Percentiles rank a stretch among this genome's conserved stretches.
Conservation (phyloP, 2,329 filamentous ascomycete species). For the Fusarium tanahbumbuense region DNA sequence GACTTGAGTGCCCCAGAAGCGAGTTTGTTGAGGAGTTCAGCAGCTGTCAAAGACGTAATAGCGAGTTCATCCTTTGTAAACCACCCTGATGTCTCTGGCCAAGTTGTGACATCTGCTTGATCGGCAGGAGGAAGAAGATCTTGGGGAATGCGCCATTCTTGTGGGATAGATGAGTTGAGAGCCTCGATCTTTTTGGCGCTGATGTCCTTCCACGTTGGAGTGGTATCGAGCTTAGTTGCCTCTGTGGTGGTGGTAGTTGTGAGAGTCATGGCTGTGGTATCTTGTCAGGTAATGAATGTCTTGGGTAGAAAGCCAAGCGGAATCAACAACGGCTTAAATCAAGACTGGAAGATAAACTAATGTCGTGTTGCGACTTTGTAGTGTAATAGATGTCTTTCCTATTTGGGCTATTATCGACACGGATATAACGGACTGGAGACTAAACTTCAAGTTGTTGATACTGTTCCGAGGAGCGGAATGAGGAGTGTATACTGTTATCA, state of each 20-base stretch:
- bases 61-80: slow-evolving; percentile 62
- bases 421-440: not conserved
- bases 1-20: slow-evolving; percentile 52
- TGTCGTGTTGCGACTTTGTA: not conserved
- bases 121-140: slow-evolving; percentile 63
- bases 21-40: slow-evolving; percentile 51
- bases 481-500: slow-evolving; percentile 2
- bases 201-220: slow-evolving; percentile 32
- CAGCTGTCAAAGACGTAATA: slow-evolving; percentile 60
- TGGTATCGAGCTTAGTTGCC: slow-evolving; percentile 18
- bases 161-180: slow-evolving; percentile 60
- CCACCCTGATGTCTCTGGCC: slow-evolving; percentile 68
- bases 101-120: slow-evolving; percentile 64
- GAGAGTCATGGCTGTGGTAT: slow-evolving; percentile 15
- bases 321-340: slow-evolving; percentile 19
- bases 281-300: not conserved
- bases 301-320: slow-evolving; percentile 5
- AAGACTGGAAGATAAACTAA: not conserved
- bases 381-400: slow-evolving; percentile 23
- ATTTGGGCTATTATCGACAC: not conserved
- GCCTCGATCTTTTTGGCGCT: slow-evolving; percentile 32
- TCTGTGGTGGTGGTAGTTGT: slow-evolving; percentile 19
- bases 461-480: not conserved
- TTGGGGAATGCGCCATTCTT: slow-evolving; percentile 67
- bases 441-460: slow-evolving; percentile 11